Conservation (phyloP, 768 basidiomycete genomes). For the Hortiboletus flavorubellus region DNA sequence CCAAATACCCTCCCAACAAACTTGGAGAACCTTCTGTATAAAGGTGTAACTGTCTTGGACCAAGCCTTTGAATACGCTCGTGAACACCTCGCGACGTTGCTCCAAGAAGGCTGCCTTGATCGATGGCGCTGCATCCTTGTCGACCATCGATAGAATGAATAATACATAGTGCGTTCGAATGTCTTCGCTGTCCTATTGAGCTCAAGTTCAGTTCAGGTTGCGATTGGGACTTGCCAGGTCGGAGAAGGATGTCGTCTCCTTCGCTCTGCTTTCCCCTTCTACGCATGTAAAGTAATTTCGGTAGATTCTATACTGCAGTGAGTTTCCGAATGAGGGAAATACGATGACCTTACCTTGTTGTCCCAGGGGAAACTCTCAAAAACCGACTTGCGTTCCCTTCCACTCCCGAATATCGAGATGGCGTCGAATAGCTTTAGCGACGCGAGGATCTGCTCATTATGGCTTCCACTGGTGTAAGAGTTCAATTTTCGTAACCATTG, state of each 20-base stretch:
- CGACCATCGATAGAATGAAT: conserved; percentile 72
- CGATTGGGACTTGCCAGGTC: conserved; percentile 49
- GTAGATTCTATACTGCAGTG: conserved; percentile 45
- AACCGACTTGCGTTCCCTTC: conserved; percentile 58
- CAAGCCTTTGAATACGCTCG: conserved; percentile 72
- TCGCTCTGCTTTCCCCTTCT: conserved; percentile 50
- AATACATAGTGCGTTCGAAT: conserved; percentile 75
- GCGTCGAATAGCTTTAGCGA: conserved; percentile 61
- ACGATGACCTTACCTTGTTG: conserved; percentile 48
- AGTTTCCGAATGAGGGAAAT: background rate
- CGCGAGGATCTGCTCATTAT: conserved; percentile 64
- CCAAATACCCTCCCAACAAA: conserved; percentile 77
- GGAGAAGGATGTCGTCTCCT: conserved; percentile 38
- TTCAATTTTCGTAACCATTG: conserved; percentile 56
- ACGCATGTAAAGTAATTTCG: conserved; percentile 68
- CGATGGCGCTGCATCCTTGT: conserved; percentile 41
- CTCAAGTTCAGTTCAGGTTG: background rate
- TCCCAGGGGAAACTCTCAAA: conserved; percentile 79
- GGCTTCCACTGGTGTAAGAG: conserved; percentile 56
- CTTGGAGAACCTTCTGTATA: conserved; percentile 62
- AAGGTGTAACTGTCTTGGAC: conserved; percentile 62
- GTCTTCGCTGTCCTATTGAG: conserved; percentile 42
- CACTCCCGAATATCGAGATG: conserved; percentile 62
- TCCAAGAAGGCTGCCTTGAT: conserved; percentile 68
- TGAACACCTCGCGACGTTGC: conserved; percentile 62